Evolutionary conservation across 2,329 filamentous ascomycete genomes (phyloP).

Genomic region (Fusarium burgessii): DNA sequence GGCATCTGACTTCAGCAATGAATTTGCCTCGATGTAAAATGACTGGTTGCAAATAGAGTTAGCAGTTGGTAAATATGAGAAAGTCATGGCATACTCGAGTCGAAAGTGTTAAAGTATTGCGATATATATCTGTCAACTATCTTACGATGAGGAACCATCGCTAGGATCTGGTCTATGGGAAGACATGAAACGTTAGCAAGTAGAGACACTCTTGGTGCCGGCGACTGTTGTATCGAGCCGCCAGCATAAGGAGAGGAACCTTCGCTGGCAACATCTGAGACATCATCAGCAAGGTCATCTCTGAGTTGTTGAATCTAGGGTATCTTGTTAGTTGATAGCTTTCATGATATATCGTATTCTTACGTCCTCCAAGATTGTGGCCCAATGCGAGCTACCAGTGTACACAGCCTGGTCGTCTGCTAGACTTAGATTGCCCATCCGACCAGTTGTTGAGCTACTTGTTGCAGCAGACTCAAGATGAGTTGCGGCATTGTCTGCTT

Average conservation of each 20-base stretch:
- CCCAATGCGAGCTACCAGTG: conserved; percentile 26
- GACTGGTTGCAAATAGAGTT: neutral
- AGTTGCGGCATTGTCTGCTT: neutral
- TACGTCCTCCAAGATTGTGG: conserved; percentile 22
- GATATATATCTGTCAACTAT: conserved; percentile 37
- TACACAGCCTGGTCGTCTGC: conserved; percentile 9
- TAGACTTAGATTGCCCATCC: conserved; percentile 11
- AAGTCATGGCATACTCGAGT: conserved; percentile 8
- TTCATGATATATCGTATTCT: neutral
- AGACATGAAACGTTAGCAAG: conserved; percentile 2
- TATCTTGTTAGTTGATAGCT: neutral
- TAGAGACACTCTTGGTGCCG: conserved; percentile 3
- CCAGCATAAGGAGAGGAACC: neutral
- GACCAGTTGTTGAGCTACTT: neutral
- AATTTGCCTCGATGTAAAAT: conserved; percentile 20
- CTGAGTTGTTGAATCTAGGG: conserved; percentile 11
- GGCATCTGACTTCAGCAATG: conserved; percentile 7
- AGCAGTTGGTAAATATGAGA: neutral
- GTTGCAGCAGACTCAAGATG: neutral
- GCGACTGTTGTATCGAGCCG: neutral
- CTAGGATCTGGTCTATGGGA: conserved; percentile 21
- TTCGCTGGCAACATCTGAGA: neutral
- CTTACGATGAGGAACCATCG: conserved; percentile 26
- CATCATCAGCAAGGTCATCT: conserved; percentile 4
- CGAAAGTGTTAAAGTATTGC: conserved; percentile 36